Evolutionary conservation across 2,329 filamentous ascomycete genomes (phyloP).

Genomic region (Exophiala phaeomuriformis): DNA sequence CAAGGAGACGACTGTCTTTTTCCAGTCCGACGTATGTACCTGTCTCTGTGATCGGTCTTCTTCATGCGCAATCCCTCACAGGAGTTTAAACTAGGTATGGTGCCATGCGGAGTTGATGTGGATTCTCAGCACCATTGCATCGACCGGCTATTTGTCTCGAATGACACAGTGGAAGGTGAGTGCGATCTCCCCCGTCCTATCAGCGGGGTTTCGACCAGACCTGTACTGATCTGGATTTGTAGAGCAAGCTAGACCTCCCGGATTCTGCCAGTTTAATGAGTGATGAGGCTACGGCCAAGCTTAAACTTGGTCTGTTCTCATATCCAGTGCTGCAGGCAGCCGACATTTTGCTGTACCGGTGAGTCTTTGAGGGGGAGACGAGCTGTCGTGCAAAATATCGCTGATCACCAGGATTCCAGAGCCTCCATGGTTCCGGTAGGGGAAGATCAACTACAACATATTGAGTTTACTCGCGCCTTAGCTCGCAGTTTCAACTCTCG

Average conservation of each 20-base stretch:
- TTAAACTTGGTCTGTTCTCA: slow-evolving; percentile 87
- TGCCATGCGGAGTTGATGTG: slow-evolving; percentile 91
- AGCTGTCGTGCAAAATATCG: background rate
- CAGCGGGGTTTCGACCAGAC: too few species aligned
- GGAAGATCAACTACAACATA: slow-evolving; percentile 88
- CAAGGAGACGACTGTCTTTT: slow-evolving; percentile 66
- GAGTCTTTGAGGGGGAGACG: slow-evolving; percentile 14
- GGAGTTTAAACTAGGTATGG: slow-evolving; percentile 47
- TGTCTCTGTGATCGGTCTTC: slow-evolving; percentile 4
- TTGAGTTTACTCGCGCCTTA: slow-evolving; percentile 84
- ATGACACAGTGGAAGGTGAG: slow-evolving; percentile 98
- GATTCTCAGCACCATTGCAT: slow-evolving; percentile 87
- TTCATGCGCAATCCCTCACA: background rate
- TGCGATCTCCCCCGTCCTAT: background rate
- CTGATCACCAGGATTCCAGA: slow-evolving; percentile 35
- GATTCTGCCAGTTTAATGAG: slow-evolving; percentile 54
- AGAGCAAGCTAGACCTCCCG: slow-evolving; percentile 67
- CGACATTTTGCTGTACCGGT: slow-evolving; percentile 82
- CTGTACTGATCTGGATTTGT: slow-evolving; percentile 1
- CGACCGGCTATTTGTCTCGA: slow-evolving; percentile 86
- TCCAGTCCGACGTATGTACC: slow-evolving; percentile 62
- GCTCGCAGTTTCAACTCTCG: slow-evolving; percentile 79
- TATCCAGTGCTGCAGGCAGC: slow-evolving; percentile 95
- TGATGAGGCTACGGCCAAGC: slow-evolving; percentile 49
- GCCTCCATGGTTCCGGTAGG: slow-evolving; percentile 94